Base-by-base conservation (phyloP, 805 yeast genomes). In the Metschnikowia amazonensis region DNA sequence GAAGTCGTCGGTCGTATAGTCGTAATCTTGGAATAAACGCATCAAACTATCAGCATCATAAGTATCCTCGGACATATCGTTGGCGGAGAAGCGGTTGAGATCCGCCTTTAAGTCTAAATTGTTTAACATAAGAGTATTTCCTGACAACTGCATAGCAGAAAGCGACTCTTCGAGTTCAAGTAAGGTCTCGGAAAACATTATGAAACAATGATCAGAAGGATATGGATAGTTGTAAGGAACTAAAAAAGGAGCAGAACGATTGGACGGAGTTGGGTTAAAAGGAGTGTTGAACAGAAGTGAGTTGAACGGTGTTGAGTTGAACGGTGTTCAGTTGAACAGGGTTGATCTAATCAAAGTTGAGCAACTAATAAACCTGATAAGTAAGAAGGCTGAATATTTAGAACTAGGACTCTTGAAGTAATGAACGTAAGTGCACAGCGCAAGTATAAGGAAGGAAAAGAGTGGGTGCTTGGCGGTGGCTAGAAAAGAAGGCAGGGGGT, bases 161-260 rank as follows among this genome's bases (percentile, higher is more conserved):
- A 55, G 51, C 16, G 58, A 55, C 44, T 55, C 56, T 32, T 55
- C 58, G 23, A 55, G 48, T 38, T 55, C 58, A 25, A 55, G 38
- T n/a, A 55, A 47, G 16, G 53, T 40, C 23, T 55, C 58, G 18
- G 51, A 35, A 40, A 53, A 45, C 58, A 55, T 55, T 21, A 6
- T 4, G 3, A 7, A 11, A 5, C 14, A 13, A 2, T 16, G 8
- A 17, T 5, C n/a, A n/a, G n/a, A n/a, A n/a, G 33, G 8, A 31
- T 31, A 21, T 21, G 6, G 4, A 21, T 21, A 21, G 4, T 5
- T 21, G 6, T 5, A 21, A 21, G 24, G 24, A 21, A n/a, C n/a
- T n/a, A n/a, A n/a, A n/a, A n/a, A n/a, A n/a, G n/a, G n/a, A n/a
- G n/a, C n/a, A n/a, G n/a, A n/a, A n/a, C n/a, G n/a, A n/a, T n/a